Evolutionary conservation across 1,284 basidiomycete species (phyloP).

Genomic region (Puccinia sorghi): DNA sequence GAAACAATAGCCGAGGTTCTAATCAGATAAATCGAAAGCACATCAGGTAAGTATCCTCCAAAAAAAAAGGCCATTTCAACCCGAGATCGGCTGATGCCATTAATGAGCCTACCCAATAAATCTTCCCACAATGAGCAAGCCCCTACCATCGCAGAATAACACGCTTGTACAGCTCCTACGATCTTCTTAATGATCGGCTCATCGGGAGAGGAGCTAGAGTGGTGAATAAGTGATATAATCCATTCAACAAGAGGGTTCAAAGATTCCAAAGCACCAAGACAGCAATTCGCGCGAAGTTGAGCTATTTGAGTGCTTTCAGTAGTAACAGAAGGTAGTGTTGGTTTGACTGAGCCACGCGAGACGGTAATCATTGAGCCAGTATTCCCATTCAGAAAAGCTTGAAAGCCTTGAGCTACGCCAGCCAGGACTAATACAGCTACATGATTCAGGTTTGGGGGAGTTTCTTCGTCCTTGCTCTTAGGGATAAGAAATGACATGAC

Average conservation of each 20-base stretch:
- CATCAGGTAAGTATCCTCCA: slow-evolving; percentile 5
- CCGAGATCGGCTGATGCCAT: slow-evolving; percentile 9
- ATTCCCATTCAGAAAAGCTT: slow-evolving; percentile 43
- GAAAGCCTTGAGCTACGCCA: slow-evolving; percentile 45
- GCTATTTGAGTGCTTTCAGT: slow-evolving; percentile 8
- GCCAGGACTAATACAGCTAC: slow-evolving; percentile 25
- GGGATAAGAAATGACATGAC: slow-evolving; percentile 31
- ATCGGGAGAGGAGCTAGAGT: not conserved
- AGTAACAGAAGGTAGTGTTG: not conserved
- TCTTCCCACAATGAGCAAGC: slow-evolving; percentile 46
- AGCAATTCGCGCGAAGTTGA: slow-evolving; percentile 34
- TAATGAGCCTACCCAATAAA: slow-evolving; percentile 30
- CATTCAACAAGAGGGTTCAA: slow-evolving; percentile 25
- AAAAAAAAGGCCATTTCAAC: slow-evolving; percentile 9
- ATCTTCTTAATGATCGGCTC: slow-evolving; percentile 23
- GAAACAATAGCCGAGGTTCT: slow-evolving; percentile 40
- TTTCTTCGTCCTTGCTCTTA: slow-evolving; percentile 25
- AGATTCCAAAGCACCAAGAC: slow-evolving; percentile 28
- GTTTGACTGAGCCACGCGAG: slow-evolving; percentile 9
- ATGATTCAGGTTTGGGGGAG: slow-evolving; percentile 15
- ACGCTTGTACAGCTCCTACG: slow-evolving; percentile 37
- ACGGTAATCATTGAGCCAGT: slow-evolving; percentile 1
- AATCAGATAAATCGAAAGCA: slow-evolving; percentile 25
- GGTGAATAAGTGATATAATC: not conserved
- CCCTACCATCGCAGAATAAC: slow-evolving; percentile 37